Percentiles rank a stretch among this genome's conserved stretches.
phyloP scores from a whole-genome alignment of 805 yeast species.

The Cyberlindnera xishuangbannaensis region DNA sequence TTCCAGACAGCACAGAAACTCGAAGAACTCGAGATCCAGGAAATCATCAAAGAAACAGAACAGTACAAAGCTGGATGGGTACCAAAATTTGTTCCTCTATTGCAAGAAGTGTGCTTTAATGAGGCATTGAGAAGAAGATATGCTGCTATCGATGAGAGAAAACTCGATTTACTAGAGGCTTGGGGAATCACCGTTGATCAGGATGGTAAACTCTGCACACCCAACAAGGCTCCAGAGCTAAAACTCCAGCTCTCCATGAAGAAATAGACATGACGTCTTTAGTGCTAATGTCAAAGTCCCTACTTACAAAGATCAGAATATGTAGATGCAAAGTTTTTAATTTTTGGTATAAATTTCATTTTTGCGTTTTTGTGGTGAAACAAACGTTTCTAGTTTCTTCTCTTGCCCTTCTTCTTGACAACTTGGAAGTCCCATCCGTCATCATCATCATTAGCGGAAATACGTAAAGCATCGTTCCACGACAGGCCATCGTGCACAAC shows the following conservation, averaged over 20 bases:
- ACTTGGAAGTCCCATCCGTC: slow-evolving; percentile 64
- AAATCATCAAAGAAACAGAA: slow-evolving; percentile 71
- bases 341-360: background rate
- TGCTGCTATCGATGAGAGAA: slow-evolving; percentile 34
- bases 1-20: slow-evolving; percentile 71
- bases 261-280: background rate
- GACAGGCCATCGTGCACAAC: slow-evolving; percentile 42
- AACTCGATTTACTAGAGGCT: slow-evolving; percentile 25
- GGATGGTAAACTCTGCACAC: slow-evolving; percentile 16
- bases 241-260: background rate
- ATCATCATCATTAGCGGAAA: slow-evolving; percentile 33
- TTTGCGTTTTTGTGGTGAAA: background rate
- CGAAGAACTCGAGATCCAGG: slow-evolving; percentile 76
- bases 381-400: slow-evolving; percentile 22
- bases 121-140: slow-evolving; percentile 82
- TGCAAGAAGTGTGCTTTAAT: slow-evolving; percentile 88
- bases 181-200: slow-evolving; percentile 26
- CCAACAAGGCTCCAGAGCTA: slow-evolving; percentile 16
- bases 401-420: slow-evolving; percentile 51
- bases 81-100: slow-evolving; percentile 63
- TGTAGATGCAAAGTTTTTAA: too few relatives aligned
- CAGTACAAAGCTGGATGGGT: slow-evolving; percentile 74
- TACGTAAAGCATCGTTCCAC: slow-evolving; percentile 69
- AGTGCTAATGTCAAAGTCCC: too few relatives aligned
- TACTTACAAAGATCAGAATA: too few relatives aligned